phyloP scores from a whole-genome alignment of 2,329 filamentous ascomycete genomes.

The Aspergillus sergii region DNA sequence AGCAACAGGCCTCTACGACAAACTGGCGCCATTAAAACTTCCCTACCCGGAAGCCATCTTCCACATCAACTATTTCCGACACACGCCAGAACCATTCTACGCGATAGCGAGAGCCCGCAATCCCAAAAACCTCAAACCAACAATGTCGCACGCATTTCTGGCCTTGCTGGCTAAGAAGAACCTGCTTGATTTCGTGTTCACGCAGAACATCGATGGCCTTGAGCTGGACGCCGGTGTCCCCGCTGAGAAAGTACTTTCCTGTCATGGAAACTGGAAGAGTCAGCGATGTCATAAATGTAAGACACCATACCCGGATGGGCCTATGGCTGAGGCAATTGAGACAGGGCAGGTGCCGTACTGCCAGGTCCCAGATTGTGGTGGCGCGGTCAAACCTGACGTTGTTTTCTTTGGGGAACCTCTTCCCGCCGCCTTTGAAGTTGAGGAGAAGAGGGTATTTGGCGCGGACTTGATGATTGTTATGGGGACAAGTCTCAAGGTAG shows the following conservation, averaged over 20 bases:
- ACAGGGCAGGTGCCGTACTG: constrained; percentile 71
- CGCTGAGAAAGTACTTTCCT: constrained; percentile 72
- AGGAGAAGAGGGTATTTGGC: constrained; percentile 51
- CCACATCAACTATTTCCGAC: constrained; percentile 77
- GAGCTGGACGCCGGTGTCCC: constrained; percentile 81
- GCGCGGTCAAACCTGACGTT: constrained; percentile 81
- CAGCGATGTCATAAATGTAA: constrained; percentile 84
- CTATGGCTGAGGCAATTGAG: constrained; percentile 68
- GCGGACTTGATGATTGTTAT: constrained; percentile 75
- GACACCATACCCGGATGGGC: constrained; percentile 63
- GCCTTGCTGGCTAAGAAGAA: constrained; percentile 71
- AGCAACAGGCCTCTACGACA: constrained; percentile 82
- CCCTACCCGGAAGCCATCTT: constrained; percentile 86
- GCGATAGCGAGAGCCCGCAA: constrained; percentile 82
- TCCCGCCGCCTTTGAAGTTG: constrained; percentile 61
- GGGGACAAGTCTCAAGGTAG: constrained; percentile 77
- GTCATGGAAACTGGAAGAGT: constrained; percentile 82
- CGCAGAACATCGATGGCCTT: constrained; percentile 89
- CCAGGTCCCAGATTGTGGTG: constrained; percentile 59
- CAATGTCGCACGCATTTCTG: constrained; percentile 81
- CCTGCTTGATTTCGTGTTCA: constrained; percentile 79
- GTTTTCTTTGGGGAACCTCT: constrained; percentile 80
- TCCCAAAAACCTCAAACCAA: constrained; percentile 80
- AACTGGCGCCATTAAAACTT: constrained; percentile 75
- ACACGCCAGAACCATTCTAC: constrained; percentile 82